These are phyloP conservation scores for Zygoascus tannicola DNA, from an alignment of 805 yeast genomes.

Conservation along the genomic window DNA sequence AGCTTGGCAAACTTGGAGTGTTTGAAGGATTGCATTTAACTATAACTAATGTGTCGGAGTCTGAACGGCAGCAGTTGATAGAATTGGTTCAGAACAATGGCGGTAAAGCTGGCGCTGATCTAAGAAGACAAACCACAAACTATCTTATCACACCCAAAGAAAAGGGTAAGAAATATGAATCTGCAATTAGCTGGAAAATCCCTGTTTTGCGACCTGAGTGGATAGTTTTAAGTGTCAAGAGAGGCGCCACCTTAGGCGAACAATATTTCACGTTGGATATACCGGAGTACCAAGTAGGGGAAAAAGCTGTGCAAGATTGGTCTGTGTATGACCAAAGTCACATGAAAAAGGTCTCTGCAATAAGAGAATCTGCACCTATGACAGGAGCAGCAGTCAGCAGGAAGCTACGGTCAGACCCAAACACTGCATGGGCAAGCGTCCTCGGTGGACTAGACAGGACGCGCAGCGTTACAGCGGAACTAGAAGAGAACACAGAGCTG, in stretches of 20 bases:
- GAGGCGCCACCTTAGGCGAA: slow-evolving; percentile 34
- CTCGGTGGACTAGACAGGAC: slow-evolving; percentile 4
- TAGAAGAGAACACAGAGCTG: not conserved
- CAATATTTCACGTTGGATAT: slow-evolving; percentile 27
- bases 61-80: slow-evolving; percentile 19
- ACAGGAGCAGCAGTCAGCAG: not conserved
- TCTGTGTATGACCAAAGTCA: not conserved
- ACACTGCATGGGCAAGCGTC: slow-evolving; percentile 11
- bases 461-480: not conserved
- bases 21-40: slow-evolving; percentile 31
- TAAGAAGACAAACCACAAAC: slow-evolving; percentile 20
- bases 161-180: slow-evolving; percentile 28
- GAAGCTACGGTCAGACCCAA: not conserved
- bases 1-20: slow-evolving; percentile 17
- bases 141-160: slow-evolving; percentile 25
- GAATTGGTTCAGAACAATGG: slow-evolving; percentile 26
- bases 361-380: not conserved
- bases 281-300: slow-evolving; percentile 27
- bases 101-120: slow-evolving; percentile 24
- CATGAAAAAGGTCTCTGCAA: not conserved
- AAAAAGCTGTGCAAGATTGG: slow-evolving; percentile 21
- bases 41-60: slow-evolving; percentile 29
- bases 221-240: slow-evolving; percentile 33
- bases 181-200: slow-evolving; percentile 33
- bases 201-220: slow-evolving; percentile 37